phyloP scores from a whole-genome alignment of 345 rosid species.

The Eucalyptus tenuipes region DNA sequence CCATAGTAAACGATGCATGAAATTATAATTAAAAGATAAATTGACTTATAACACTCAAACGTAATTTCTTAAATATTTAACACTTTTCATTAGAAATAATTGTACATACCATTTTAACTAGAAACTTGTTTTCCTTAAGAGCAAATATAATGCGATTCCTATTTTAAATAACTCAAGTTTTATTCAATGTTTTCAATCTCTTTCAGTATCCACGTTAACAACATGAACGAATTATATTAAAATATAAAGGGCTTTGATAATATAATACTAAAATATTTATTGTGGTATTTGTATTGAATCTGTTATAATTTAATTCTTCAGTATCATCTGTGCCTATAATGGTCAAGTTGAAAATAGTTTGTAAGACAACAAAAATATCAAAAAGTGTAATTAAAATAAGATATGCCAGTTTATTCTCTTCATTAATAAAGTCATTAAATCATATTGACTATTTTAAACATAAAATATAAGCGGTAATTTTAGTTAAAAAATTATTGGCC shows the following conservation, averaged over 20 bases:
- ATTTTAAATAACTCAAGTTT: too few species aligned
- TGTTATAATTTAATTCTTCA: too few species aligned
- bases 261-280: too few species aligned
- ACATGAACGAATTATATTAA: background rate
- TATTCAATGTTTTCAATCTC: background rate
- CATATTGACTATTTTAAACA: background rate
- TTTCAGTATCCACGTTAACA: background rate
- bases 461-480: background rate
- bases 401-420: background rate
- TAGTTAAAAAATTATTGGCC: background rate
- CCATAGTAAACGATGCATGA: too few species aligned
- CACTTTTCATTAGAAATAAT: too few species aligned
- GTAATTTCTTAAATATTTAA: too few species aligned
- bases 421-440: too few species aligned
- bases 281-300: background rate
- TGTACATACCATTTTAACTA: too few species aligned
- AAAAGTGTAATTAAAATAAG: background rate
- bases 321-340: background rate
- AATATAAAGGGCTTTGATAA: accelerated
- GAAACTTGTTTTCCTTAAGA: background rate
- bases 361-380: background rate
- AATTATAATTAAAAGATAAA: too few species aligned
- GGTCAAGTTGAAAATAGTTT: background rate
- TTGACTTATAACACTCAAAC: too few species aligned
- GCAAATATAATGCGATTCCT: background rate